Conservation (phyloP, 2,329 filamentous ascomycete species). For the Verticillium longisporum region DNA sequence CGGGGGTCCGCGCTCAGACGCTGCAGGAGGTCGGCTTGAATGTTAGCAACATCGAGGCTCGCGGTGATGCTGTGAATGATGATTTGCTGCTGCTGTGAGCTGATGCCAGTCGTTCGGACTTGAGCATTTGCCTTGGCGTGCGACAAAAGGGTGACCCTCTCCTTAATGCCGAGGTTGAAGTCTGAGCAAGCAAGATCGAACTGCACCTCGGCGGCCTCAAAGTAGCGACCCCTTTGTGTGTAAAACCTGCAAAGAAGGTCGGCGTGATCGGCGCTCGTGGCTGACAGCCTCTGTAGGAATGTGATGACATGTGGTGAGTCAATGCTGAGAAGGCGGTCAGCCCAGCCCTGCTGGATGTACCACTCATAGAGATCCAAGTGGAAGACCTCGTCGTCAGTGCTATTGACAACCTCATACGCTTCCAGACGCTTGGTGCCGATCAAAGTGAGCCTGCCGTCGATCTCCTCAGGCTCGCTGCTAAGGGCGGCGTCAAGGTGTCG, state of each 20-base stretch:
- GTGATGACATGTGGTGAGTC: conserved; percentile 79
- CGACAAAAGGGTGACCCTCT: conserved; percentile 83
- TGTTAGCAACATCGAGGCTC: conserved; percentile 84
- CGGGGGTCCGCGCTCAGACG: conserved; percentile 67
- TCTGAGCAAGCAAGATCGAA: conserved; percentile 75
- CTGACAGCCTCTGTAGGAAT: conserved; percentile 74
- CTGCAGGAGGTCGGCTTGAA: conserved; percentile 86
- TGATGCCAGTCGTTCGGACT: conserved; percentile 69
- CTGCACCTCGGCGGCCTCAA: conserved; percentile 83
- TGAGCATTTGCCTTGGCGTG: conserved; percentile 89
- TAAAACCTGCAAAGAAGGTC: conserved; percentile 93
- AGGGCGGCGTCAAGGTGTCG: conserved; percentile 68
- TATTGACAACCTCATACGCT: conserved; percentile 85
- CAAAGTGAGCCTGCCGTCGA: conserved; percentile 73
- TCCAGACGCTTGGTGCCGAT: conserved; percentile 75
- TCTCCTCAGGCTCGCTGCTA: conserved; percentile 59
- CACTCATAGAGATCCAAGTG: conserved; percentile 96
- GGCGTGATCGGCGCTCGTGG: conserved; percentile 67
- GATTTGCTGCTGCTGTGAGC: conserved; percentile 75
- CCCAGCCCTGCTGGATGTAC: conserved; percentile 83
- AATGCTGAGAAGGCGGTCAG: conserved; percentile 76
- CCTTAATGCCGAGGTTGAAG: conserved; percentile 72
- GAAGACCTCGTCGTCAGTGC: conserved; percentile 87
- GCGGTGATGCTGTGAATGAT: conserved; percentile 80
- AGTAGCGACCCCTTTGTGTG: conserved; percentile 74